Conservation (phyloP, 2,329 filamentous ascomycete genomes). For the Colletotrichum kahawae region DNA sequence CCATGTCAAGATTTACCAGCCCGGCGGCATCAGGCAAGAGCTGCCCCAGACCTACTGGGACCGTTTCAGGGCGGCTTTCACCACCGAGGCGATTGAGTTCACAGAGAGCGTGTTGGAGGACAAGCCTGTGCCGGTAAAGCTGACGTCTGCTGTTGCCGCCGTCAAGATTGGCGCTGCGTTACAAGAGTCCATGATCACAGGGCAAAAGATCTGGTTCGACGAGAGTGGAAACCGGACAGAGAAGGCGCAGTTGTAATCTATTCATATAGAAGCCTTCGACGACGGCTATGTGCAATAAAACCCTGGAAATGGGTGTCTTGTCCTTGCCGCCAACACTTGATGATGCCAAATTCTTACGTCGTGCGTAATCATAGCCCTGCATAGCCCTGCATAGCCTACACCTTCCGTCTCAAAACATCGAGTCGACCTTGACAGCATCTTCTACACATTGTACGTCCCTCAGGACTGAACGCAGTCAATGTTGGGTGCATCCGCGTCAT, state of each 20-base stretch:
- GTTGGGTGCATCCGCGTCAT: not conserved
- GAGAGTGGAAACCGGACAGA: slow-evolving; percentile 32
- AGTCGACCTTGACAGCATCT: not conserved
- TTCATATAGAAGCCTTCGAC: not conserved
- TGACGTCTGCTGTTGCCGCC: slow-evolving; percentile 61
- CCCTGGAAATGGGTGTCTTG: not conserved
- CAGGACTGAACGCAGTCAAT: not conserved
- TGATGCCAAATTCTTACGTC: not conserved
- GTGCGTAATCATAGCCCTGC: not conserved
- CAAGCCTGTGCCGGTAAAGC: slow-evolving; percentile 58
- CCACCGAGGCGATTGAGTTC: slow-evolving; percentile 69
- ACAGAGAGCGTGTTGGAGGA: slow-evolving; percentile 62
- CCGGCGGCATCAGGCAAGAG: slow-evolving; percentile 59
- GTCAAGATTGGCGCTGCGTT: slow-evolving; percentile 66
- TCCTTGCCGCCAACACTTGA: not conserved
- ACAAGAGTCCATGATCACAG: slow-evolving; percentile 60
- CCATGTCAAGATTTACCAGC: slow-evolving; percentile 59
- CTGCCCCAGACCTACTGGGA: slow-evolving; percentile 68
- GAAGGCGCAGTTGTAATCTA: slow-evolving; percentile 1
- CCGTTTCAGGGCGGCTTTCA: slow-evolving; percentile 66
- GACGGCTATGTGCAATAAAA: not conserved
- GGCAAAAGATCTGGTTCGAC: slow-evolving; percentile 64
- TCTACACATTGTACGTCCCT: not conserved
- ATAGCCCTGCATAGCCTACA: not conserved
- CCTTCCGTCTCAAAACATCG: not conserved